Evolutionary conservation across 2,329 filamentous ascomycete genomes (phyloP).

Genomic region (Neocatenulostroma microsporum): DNA sequence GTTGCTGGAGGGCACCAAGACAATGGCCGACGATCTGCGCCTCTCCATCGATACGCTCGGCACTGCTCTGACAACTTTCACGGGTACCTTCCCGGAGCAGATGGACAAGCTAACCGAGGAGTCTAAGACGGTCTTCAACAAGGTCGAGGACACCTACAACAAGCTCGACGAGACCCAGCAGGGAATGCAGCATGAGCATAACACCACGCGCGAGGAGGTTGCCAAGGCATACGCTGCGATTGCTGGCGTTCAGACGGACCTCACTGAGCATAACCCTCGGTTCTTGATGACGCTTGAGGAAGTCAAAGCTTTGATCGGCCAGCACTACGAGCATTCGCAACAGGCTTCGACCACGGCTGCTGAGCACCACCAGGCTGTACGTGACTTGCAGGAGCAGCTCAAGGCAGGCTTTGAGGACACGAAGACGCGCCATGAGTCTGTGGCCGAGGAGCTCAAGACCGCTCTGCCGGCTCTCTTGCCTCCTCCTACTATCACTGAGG

Average conservation of each 20-base stretch:
- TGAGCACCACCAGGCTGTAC: constrained; percentile 35
- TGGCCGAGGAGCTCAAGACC: constrained; percentile 36
- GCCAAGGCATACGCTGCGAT: constrained; percentile 65
- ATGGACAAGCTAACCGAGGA: constrained; percentile 80
- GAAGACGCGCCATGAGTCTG: constrained; percentile 32
- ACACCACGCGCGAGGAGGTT: constrained; percentile 73
- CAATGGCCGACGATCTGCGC: constrained; percentile 78
- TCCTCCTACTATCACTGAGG: constrained; percentile 24
- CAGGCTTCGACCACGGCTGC: constrained; percentile 34
- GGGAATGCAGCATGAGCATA: constrained; percentile 69
- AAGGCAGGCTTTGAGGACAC: constrained; percentile 38
- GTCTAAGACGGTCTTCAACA: constrained; percentile 75
- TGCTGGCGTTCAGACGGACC: constrained; percentile 66
- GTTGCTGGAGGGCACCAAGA: constrained; percentile 65
- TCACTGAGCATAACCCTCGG: constrained; percentile 78
- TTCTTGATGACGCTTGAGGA: constrained; percentile 81
- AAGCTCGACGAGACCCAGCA: constrained; percentile 69
- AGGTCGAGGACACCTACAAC: constrained; percentile 68
- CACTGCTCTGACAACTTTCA: constrained; percentile 45
- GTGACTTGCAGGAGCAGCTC: constrained; percentile 37
- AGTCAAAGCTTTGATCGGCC: constrained; percentile 69
- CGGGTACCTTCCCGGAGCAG: constrained; percentile 49
- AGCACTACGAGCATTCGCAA: constrained; percentile 86
- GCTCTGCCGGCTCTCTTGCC: constrained; percentile 40
- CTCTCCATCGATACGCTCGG: constrained; percentile 78